Evolutionary conservation across 768 basidiomycete species (phyloP).

Genomic region (Termitomyces eurrhizus): DNA sequence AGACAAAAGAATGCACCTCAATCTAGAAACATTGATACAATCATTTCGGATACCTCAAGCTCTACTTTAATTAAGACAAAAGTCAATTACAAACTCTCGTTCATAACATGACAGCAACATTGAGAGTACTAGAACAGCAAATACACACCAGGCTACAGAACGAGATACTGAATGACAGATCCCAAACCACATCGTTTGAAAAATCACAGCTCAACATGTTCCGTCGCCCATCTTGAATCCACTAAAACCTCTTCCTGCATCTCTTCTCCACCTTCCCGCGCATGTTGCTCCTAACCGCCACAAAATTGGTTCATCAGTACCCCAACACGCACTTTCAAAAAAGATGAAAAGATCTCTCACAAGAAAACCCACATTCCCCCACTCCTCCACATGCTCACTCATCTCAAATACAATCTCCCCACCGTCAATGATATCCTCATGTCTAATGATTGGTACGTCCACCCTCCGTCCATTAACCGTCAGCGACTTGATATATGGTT

Average conservation of each 20-base stretch:
- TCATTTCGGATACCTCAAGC: too few species aligned
- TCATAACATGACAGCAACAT: background rate
- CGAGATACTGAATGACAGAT: background rate
- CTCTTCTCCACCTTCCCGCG: background rate
- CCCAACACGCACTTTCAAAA: background rate
- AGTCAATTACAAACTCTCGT: background rate
- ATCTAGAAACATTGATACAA: too few species aligned
- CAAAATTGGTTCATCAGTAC: background rate
- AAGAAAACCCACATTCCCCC: constrained; percentile 13
- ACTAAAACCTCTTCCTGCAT: background rate
- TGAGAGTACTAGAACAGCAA: background rate
- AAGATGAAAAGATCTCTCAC: background rate
- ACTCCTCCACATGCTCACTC: constrained; percentile 17
- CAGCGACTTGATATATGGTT: constrained; percentile 58
- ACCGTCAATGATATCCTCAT: constrained; percentile 37
- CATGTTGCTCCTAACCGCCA: background rate
- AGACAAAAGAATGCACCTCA: too few species aligned
- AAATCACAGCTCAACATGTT: background rate
- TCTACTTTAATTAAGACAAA: too few species aligned
- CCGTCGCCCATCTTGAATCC: background rate
- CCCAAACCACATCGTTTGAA: background rate
- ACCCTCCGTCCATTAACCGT: constrained; percentile 48
- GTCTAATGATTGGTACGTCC: constrained; percentile 46
- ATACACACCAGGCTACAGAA: background rate
- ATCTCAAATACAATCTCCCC: constrained; percentile 20